These are phyloP conservation scores for Coniochaeta sp. DNA, from an alignment of 2,329 filamentous ascomycete genomes.

Conservation along the genomic window DNA sequence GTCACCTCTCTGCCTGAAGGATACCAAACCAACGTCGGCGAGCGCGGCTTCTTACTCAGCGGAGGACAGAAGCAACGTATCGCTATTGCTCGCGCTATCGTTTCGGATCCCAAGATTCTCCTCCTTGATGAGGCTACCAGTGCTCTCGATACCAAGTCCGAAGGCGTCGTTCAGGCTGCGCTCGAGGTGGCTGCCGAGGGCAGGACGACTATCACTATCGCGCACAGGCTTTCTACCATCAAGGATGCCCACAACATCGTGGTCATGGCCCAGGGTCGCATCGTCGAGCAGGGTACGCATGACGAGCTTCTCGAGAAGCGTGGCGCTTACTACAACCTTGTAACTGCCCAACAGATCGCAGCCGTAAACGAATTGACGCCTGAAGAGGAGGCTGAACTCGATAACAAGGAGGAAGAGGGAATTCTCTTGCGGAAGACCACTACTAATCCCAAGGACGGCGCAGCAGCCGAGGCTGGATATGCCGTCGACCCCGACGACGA, in stretches of 20 bases:
- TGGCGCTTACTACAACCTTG: conserved; percentile 75
- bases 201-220: conserved; percentile 92
- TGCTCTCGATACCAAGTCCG: conserved; percentile 87
- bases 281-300: conserved; percentile 89
- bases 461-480: conserved; percentile 20
- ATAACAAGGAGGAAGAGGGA: conserved; percentile 42
- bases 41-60: conserved; percentile 84
- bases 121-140: conserved; percentile 93
- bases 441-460: conserved; percentile 25
- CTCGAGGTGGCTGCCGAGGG: conserved; percentile 79
- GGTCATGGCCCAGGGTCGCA: conserved; percentile 78
- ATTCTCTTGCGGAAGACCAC: conserved; percentile 39
- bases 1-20: conserved; percentile 73
- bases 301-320: conserved; percentile 63
- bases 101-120: conserved; percentile 85
- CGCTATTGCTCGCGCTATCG: conserved; percentile 83
- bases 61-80: conserved; percentile 97
- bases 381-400: conserved; percentile 42
- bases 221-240: conserved; percentile 91
- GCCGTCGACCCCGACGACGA: conserved; percentile 55
- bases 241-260: conserved; percentile 93
- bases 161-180: conserved; percentile 89
- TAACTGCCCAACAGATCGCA: conserved; percentile 80
- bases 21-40: conserved; percentile 92
- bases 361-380: conserved; percentile 45